Evolutionary conservation across 2,329 filamentous ascomycete genomes (phyloP).

Genomic region (Alternaria burnsii): DNA sequence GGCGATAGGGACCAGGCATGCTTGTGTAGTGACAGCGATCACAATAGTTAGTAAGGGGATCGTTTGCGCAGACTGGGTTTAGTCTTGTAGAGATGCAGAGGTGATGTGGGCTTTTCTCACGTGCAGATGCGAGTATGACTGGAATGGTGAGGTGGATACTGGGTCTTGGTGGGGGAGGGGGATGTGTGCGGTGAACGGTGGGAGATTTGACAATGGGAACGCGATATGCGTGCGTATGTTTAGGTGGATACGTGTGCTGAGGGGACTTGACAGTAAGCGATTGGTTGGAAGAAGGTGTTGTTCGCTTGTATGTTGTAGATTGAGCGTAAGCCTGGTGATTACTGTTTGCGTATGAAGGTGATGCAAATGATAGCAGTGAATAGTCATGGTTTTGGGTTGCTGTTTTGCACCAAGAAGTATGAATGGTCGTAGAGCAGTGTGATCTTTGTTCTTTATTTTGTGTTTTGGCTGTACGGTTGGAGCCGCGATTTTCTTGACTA

Average conservation of each 20-base stretch:
- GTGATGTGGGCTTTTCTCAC: conserved; percentile 3
- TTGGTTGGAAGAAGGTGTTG: not conserved
- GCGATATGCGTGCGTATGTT: not conserved
- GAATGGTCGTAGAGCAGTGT: not conserved
- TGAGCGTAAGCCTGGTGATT: not conserved
- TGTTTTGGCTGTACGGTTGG: not conserved
- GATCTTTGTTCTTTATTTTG: not conserved
- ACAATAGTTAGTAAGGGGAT: not conserved
- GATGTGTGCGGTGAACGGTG: conserved; percentile 4
- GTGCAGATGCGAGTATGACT: conserved; percentile 19
- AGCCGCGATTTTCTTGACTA: not conserved
- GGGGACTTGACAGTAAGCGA: conserved; percentile 1
- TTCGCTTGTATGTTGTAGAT: not conserved
- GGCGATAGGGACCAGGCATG: conserved; percentile 10
- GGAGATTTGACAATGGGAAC: conserved; percentile 3
- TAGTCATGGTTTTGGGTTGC: not conserved
- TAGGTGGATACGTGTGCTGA: not conserved
- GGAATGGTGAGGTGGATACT: conserved; percentile 7
- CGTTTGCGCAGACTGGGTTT: not conserved
- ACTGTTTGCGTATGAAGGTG: not conserved
- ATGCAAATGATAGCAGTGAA: not conserved
- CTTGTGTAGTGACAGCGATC: not conserved
- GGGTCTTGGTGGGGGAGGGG: not conserved
- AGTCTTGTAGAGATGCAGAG: not conserved
- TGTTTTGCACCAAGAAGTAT: not conserved